Evolutionary conservation across 164 flowering plant genomes (phyloP).

Genomic region (Umbilicus rupestris): DNA sequence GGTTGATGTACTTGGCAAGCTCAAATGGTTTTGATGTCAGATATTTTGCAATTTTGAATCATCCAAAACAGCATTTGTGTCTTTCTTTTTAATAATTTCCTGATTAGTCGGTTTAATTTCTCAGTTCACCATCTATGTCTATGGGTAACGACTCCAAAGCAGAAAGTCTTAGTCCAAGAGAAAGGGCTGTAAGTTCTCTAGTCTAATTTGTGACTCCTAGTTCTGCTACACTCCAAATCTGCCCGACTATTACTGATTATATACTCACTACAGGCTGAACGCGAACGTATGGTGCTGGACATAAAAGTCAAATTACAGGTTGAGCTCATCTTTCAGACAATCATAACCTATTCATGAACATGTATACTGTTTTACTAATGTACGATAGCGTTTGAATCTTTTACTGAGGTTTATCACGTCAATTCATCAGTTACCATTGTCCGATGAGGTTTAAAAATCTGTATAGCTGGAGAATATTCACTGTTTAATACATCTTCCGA

Average conservation of each 20-base stretch:
- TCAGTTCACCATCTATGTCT: slow-evolving; percentile 22
- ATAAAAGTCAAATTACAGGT: slow-evolving; percentile 98
- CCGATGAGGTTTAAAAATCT: neutral
- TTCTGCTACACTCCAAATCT: neutral
- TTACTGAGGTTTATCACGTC: neutral
- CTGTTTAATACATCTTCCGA: neutral
- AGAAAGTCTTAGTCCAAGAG: slow-evolving; percentile 82
- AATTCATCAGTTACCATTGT: neutral
- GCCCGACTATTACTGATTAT: neutral
- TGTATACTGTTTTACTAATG: neutral
- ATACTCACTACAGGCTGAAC: slow-evolving; percentile 65
- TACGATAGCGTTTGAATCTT: neutral
- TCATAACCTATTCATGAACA: neutral
- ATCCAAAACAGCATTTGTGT: neutral
- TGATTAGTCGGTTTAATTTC: neutral
- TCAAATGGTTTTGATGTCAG: neutral
- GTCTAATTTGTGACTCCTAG: neutral
- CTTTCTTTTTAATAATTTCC: neutral
- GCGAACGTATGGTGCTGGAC: slow-evolving; percentile 98
- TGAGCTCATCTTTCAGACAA: slow-evolving; percentile 3
- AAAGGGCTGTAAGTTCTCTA: slow-evolving; percentile 80
- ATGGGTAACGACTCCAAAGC: slow-evolving; percentile 38
- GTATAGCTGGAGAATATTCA: neutral
- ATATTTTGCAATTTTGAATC: neutral
- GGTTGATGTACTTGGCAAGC: slow-evolving; percentile 23